A percentile compares a stretch with the other conserved stretches of the same genome.
phyloP scores from a whole-genome alignment of 2,329 filamentous ascomycete genomes.

The Fusarium annulatum region DNA sequence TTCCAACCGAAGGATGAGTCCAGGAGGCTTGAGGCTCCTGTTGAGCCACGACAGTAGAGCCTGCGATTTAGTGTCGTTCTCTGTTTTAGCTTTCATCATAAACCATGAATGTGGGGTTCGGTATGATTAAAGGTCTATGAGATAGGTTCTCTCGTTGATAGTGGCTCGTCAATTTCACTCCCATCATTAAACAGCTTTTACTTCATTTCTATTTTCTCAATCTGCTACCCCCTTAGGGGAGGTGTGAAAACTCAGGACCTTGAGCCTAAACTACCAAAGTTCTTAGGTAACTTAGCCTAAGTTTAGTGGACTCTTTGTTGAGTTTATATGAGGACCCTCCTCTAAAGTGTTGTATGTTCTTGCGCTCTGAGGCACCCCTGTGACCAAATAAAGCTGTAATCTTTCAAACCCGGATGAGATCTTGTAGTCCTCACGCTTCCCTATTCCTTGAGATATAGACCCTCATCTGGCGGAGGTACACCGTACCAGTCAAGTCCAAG shows the following conservation, averaged over 20 bases:
- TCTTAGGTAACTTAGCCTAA: background rate
- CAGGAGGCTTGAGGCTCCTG: background rate
- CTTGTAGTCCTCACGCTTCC: rapidly evolving
- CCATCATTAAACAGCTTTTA: background rate
- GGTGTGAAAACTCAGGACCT: rapidly evolving
- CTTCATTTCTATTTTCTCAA: rapidly evolving
- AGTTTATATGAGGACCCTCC: background rate
- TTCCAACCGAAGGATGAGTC: background rate
- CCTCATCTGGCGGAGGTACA: background rate
- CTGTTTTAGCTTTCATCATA: background rate
- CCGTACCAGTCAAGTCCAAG: conserved; percentile 11
- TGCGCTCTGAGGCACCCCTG: background rate
- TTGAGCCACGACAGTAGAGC: conserved; percentile 7
- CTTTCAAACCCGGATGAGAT: background rate
- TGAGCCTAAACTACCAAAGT: rapidly evolving
- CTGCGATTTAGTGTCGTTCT: background rate
- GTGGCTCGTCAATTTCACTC: background rate
- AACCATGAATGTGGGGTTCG: rapidly evolving
- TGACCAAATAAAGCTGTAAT: rapidly evolving
- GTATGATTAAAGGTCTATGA: background rate
- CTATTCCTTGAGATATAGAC: background rate
- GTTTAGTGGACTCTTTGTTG: background rate
- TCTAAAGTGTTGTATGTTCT: background rate
- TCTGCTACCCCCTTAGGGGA: too few relatives aligned
- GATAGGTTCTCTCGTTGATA: background rate